Conservation (phyloP, 2,329 filamentous ascomycete genomes). For the Cladosporium phlei region DNA sequence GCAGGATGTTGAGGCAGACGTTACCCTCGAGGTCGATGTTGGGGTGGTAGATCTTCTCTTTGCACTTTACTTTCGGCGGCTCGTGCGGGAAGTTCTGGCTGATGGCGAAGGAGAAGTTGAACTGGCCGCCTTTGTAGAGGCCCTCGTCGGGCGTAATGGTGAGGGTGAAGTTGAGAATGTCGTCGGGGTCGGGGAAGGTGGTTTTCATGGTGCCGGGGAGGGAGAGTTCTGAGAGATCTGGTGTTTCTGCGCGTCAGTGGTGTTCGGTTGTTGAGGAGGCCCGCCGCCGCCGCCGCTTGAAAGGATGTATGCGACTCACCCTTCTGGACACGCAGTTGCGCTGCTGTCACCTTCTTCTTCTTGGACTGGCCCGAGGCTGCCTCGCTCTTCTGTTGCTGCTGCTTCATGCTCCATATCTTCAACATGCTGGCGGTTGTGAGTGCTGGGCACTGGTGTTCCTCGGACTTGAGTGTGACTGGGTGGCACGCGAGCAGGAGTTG, state of each 20-base stretch:
- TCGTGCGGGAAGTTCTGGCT: constrained; percentile 95
- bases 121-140: constrained; percentile 81
- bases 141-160: constrained; percentile 81
- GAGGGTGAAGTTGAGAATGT: constrained; percentile 79
- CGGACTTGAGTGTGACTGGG: constrained; percentile 4
- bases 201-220: constrained; percentile 76
- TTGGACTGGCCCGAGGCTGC: constrained; percentile 69
- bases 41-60: constrained; percentile 97
- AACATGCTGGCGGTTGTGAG: constrained; percentile 63
- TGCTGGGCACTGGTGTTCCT: constrained; percentile 6
- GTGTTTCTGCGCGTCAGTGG: background rate
- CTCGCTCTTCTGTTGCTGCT: constrained; percentile 92
- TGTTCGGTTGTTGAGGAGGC: too few relatives aligned
- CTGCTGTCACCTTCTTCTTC: constrained; percentile 98
- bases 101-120: constrained; percentile 87
- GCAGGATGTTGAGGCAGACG: constrained; percentile 92
- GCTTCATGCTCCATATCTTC: constrained; percentile 98
- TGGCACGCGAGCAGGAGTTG: constrained; percentile 4
- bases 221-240: constrained; percentile 77
- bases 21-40: constrained; percentile 98
- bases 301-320: constrained; percentile 49
- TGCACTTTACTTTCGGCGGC: constrained; percentile 93
- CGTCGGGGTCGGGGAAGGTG: constrained; percentile 74
- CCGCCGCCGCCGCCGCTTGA: background rate
- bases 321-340: constrained; percentile 92